These are phyloP conservation scores for Chytridium lagenaria DNA, from an alignment of 371 early-diverging fungal species.

Conservation along the genomic window DNA sequence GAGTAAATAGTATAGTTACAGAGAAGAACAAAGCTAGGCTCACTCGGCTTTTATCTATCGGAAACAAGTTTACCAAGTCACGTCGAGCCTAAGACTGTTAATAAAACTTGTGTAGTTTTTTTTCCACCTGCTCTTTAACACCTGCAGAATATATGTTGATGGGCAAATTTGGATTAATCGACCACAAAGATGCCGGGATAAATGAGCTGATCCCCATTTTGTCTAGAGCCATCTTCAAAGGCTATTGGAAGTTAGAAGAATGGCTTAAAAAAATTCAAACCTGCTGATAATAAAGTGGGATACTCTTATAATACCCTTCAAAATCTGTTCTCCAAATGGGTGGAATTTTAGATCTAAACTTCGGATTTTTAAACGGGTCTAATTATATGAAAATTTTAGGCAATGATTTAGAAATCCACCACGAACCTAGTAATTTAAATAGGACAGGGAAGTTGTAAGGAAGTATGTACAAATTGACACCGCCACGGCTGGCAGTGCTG, in stretches of 20 bases:
- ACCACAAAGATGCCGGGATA: neutral
- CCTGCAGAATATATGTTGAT: no score
- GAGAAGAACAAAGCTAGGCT: no score
- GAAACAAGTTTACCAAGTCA: conserved; percentile 32
- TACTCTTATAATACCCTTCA: conserved; percentile 31
- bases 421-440: conserved; percentile 60
- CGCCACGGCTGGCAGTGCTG: conserved; percentile 57
- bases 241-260: no score
- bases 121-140: conserved; percentile 4
- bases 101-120: no score
- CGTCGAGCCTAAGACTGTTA: conserved; percentile 14
- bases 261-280: conserved; percentile 18
- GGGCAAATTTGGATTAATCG: no score
- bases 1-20: no score
- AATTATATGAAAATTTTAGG: neutral
- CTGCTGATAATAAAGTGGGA: conserved; percentile 47
- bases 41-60: conserved; percentile 11
- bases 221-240: conserved; percentile 14
- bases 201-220: conserved; percentile 7
- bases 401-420: neutral
- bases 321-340: conserved; percentile 18
- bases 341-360: conserved; percentile 19
- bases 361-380: conserved; percentile 30
- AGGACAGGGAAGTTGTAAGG: conserved; percentile 74
- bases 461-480: conserved; percentile 69